phyloP scores from a whole-genome alignment of 148 eudicot genomes.

The Amaranthus hypochondriacus region DNA sequence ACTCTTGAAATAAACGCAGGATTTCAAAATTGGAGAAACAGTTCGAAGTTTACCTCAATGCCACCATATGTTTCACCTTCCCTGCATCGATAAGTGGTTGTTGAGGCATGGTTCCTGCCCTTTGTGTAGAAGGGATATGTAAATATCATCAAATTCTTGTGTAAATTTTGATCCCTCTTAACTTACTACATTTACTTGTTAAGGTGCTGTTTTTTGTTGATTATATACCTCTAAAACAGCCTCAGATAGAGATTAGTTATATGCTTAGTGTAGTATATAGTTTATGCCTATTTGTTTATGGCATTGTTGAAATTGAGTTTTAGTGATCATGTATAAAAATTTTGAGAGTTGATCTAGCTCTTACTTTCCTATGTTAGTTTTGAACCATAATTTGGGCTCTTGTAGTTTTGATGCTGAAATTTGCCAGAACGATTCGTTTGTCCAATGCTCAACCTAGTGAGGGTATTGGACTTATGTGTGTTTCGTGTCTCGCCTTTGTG shows the following conservation, averaged over 20 bases:
- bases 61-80: conserved; percentile 91
- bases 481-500: too few species aligned
- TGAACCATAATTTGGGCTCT: too few species aligned
- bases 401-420: neutral
- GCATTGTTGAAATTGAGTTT: conserved; percentile 17
- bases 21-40: conserved; percentile 82
- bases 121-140: conserved; percentile 88
- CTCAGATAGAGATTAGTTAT: conserved; percentile 23
- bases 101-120: conserved; percentile 93
- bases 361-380: neutral
- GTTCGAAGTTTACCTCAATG: conserved; percentile 85
- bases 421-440: too few species aligned
- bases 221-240: conserved; percentile 23
- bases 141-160: conserved; percentile 29
- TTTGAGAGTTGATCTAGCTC: conserved; percentile 22
- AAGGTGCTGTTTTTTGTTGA: conserved; percentile 29
- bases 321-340: conserved; percentile 26
- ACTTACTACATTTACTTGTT: neutral
- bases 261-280: neutral
- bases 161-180: conserved; percentile 29
- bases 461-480: too few species aligned
- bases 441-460: too few species aligned
- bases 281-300: conserved; percentile 10
- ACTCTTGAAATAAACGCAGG: conserved; percentile 38
- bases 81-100: conserved; percentile 96